Base-by-base conservation (phyloP, 1,284 basidiomycete genomes). In the Sanghuangporus weigelae region DNA sequence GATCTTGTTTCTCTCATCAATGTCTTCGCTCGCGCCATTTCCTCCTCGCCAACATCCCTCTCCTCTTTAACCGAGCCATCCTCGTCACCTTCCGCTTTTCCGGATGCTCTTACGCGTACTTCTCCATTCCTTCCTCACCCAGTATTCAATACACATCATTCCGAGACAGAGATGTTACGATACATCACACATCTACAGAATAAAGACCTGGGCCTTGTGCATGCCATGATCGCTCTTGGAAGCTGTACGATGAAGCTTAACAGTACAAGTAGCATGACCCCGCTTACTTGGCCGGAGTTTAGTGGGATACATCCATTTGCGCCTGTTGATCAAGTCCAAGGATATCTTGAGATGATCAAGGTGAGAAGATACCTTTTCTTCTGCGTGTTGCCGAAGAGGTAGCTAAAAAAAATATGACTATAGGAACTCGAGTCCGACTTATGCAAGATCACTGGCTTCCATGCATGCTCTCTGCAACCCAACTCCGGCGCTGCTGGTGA, bases 211-310 rank as follows among this genome's bases (percentile, higher is more conserved):
- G 93, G 93, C 38, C 89, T 99, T 40, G 91, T 93, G 6, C 96
- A 99, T 74, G 88, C 93, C 46, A 98, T 98, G 95, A 98, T 98
- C 71, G 92, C 97, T 4, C 86, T 99, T 12, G 96, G 96, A 62
- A 96, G 92, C 71, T 96, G 93, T 75, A 96, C 94, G 10, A 97
- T 96, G 95, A 96, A 98, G 80, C 83, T 98, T 67, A 98, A 98
- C 79, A 95, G 93, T 72, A 96, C 94, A 14, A 95, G 93, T 55
- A 96, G 94, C 69, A 98, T 99, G 96, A 90, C 92, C 62, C 95
- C 96, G 12, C 80, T 99, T 40, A 97, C 95, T 7, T 94, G 92
- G 90, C 92, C 95, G 39, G 93, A 95, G 74, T 98, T 95, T 74
- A 84, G 89, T 64, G 80, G 81, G 61, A 84, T 98, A 1, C 96